phyloP scores from a whole-genome alignment of 257 asterid species.

The Apocynum venetum region DNA sequence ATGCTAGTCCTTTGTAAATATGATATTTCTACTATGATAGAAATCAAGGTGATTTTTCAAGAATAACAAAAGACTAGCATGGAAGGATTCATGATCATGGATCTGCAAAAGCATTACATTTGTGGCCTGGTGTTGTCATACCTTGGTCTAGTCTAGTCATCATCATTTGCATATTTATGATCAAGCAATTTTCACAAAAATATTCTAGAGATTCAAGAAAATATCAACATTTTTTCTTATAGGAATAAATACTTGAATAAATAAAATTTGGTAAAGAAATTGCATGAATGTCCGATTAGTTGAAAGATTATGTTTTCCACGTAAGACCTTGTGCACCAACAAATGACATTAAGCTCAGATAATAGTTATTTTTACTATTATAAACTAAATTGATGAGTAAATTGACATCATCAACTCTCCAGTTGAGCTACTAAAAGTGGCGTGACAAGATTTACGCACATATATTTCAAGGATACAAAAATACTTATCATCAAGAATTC shows the following conservation, averaged over 20 bases:
- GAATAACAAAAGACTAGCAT: background rate
- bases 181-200: background rate
- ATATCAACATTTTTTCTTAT: background rate
- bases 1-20: background rate
- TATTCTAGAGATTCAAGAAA: too few species aligned
- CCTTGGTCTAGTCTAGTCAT: background rate
- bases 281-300: background rate
- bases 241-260: background rate
- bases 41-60: background rate
- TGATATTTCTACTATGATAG: background rate
- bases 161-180: background rate
- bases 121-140: background rate
- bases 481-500: background rate
- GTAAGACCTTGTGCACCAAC: background rate
- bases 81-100: background rate
- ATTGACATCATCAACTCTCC: background rate
- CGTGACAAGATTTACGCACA: background rate
- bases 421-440: background rate
- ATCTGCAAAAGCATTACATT: background rate
- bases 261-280: background rate
- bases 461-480: background rate
- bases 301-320: background rate
- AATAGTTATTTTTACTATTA: background rate
- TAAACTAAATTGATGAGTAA: background rate
- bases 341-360: background rate